Evolutionary conservation across 106 monocot species (phyloP).

Genomic region (Dactylorhiza incarnata): DNA sequence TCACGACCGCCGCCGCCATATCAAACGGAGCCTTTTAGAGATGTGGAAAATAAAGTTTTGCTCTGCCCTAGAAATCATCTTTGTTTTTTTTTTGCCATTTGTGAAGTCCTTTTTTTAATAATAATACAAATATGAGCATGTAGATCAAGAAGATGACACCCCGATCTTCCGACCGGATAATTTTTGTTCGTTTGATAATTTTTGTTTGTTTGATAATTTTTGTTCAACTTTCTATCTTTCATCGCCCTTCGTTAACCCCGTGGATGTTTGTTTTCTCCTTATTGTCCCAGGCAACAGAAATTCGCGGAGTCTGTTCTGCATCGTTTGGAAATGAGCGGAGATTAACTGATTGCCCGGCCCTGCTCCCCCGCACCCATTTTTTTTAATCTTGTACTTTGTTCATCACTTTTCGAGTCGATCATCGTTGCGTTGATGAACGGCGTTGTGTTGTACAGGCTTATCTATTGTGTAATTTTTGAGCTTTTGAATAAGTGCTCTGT

Average conservation of each 20-base stretch:
- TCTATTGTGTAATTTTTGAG: background rate
- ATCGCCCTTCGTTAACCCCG: too few species aligned
- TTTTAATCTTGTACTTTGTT: background rate
- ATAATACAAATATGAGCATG: too few species aligned
- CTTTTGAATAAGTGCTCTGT: background rate
- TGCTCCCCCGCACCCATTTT: background rate
- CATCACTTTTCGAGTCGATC: background rate
- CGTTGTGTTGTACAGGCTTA: background rate
- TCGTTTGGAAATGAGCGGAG: background rate
- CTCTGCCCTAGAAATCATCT: too few species aligned
- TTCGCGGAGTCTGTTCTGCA: conserved; percentile 4
- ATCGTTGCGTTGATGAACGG: background rate
- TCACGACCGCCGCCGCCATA: too few species aligned
- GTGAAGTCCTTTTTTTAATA: too few species aligned
- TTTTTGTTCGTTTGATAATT: too few species aligned
- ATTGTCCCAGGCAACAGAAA: conserved; percentile 5
- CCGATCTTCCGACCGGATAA: background rate
- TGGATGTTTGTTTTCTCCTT: background rate
- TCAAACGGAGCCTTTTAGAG: too few species aligned
- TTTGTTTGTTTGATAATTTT: too few species aligned
- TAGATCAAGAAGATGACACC: too few species aligned
- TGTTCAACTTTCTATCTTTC: too few species aligned
- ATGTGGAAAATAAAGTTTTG: too few species aligned
- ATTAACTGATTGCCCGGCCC: background rate
- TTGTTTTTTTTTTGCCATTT: too few species aligned